Base-by-base conservation (phyloP, 106 monocot species). In the Acorus calamus region DNA sequence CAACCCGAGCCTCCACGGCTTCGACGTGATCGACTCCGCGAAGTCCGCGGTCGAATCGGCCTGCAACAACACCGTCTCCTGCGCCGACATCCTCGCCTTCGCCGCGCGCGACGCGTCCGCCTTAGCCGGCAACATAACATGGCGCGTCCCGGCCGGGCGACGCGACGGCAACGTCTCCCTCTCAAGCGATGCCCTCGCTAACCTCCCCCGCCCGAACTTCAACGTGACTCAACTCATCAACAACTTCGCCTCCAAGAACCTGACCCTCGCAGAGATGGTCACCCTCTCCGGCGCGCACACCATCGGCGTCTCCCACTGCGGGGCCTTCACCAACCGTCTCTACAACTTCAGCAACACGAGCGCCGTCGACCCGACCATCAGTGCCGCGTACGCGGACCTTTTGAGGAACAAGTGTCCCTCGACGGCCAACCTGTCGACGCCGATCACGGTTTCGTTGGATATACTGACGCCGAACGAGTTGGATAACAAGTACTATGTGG, bases 41-140 rank as follows among this genome's bases (percentile, higher is more conserved):
- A 74, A 74, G 61, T 11, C 67, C 47, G 49, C 47, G 0, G 8
- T 83, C 44, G 78, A 78, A 55, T 51, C 47, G 28, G 47, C 3
- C 1, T 79, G 83, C 68, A 71, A 75, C 0, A 7, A 42, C 3
- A 13, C 59, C 46, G 77, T 77, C 42, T 80, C 88, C 6, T 78
- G 80, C 52, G 78, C 80, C 11, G 78, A 88, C 63, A 81, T 79
- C 53, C 69, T 82, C 47, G 72, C 80, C 55, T 66, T 84, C 14
- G 59, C 73, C 3, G 71, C 87, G 52, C 60, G 73, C 28, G 73
- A 74, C 60, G 65, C 56, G 46, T 63, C 66, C 5, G 49, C 49
- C 7, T 46, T 76, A 46, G 66, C 79, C 11, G 60, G 67, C 60
- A 60, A 56, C 74, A 55, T 67, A 59, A n/a, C 10, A 14, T 74